Conservation (phyloP, 345 rosid species). For the Triadica sebifera region DNA sequence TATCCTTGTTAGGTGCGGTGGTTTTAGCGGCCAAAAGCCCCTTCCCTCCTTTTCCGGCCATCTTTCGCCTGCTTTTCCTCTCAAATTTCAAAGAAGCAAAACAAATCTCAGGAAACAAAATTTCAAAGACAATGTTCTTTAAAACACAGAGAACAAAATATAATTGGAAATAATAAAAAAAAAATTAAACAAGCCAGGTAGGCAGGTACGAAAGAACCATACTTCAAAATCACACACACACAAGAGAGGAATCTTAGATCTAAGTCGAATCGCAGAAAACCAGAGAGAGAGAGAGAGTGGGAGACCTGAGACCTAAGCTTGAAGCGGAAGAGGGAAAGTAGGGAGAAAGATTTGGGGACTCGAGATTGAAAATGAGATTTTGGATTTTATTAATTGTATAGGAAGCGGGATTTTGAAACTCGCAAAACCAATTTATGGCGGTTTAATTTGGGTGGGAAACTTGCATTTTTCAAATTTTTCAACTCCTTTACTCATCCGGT, state of each 20-base stretch:
- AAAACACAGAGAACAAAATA: neutral
- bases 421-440: conserved; percentile 7
- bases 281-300: neutral
- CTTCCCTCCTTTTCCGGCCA: conserved; percentile 97
- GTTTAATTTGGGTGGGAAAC: conserved; percentile 39
- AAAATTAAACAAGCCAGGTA: neutral
- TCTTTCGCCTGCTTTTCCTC: conserved; percentile 25
- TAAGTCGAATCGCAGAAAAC: neutral
- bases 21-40: conserved; percentile 80
- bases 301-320: conserved; percentile 21
- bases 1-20: conserved; percentile 74
- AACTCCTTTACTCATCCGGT: neutral
- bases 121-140: neutral
- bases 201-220: neutral
- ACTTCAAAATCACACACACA: neutral
- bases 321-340: neutral
- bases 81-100: neutral
- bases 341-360: neutral
- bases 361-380: neutral
- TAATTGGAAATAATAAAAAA: neutral
- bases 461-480: conserved; percentile 18
- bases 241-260: neutral
- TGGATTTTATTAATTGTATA: conserved; percentile 3
- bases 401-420: conserved; percentile 10
- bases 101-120: neutral